These are phyloP conservation scores for Diaporthe citri DNA, from an alignment of 2,329 filamentous ascomycete species.

Conservation along the genomic window DNA sequence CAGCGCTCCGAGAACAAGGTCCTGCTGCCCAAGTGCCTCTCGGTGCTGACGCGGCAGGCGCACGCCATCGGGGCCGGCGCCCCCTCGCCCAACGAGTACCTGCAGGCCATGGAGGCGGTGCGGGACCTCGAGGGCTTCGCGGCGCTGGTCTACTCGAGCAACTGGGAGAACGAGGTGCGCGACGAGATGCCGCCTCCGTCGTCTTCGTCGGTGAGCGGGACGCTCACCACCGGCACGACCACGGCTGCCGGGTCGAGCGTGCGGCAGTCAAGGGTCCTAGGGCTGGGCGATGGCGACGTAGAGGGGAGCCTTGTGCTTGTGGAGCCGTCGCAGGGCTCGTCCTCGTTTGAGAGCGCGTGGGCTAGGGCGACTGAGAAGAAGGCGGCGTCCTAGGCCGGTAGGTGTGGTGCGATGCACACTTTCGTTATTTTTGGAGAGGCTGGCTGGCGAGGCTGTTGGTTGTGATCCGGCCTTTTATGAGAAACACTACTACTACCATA, in stretches of 20 bases:
- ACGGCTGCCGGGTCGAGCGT: conserved; percentile 36
- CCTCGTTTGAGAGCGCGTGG: conserved; percentile 77
- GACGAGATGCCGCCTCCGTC: conserved; percentile 58
- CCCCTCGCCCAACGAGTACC: conserved; percentile 72
- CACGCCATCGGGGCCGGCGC: conserved; percentile 82
- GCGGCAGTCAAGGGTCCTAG: conserved; percentile 44
- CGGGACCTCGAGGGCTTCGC: conserved; percentile 85
- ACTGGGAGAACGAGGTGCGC: conserved; percentile 78
- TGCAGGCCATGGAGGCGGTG: conserved; percentile 81
- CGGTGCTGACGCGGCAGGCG: conserved; percentile 90
- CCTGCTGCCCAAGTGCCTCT: conserved; percentile 87
- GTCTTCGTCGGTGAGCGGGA: conserved; percentile 31
- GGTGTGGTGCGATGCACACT: conserved; percentile 1
- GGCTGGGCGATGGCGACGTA: conserved; percentile 44
- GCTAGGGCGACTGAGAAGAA: conserved; percentile 69
- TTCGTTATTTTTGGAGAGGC: not conserved
- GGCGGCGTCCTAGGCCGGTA: conserved; percentile 32
- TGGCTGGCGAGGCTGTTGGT: not conserved
- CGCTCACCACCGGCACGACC: not conserved
- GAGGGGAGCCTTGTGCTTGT: conserved; percentile 69
- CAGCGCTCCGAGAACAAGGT: conserved; percentile 70
- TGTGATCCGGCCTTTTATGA: too few species aligned
- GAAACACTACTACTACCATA: not conserved
- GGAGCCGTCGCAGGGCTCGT: conserved; percentile 55
- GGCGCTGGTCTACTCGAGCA: conserved; percentile 88